Evolutionary conservation across 2,329 filamentous ascomycete genomes (phyloP).

Genomic region (Stagonosporopsis chrysanthemi): DNA sequence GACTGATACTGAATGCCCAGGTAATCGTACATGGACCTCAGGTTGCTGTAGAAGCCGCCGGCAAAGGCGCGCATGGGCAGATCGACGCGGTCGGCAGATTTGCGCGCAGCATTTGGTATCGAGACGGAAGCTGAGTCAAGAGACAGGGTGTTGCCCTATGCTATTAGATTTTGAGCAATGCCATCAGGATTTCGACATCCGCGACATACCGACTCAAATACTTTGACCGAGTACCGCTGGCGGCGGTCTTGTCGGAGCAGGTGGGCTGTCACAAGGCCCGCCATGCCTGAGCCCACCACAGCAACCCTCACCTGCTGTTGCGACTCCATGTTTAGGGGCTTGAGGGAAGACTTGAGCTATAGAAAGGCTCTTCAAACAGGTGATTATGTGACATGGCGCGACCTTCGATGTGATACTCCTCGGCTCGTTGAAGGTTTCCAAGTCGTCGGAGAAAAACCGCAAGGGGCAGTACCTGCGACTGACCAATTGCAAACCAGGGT

Average conservation of each 20-base stretch:
- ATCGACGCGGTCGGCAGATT: constrained; percentile 51
- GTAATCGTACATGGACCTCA: constrained; percentile 64
- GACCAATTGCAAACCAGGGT: neutral
- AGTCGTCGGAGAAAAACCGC: constrained; percentile 9
- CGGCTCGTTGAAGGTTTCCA: constrained; percentile 8
- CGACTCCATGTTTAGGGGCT: constrained; percentile 14
- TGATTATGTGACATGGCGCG: constrained; percentile 4
- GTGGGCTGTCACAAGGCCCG: constrained; percentile 57
- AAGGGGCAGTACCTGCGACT: constrained; percentile 16
- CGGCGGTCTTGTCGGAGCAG: constrained; percentile 53
- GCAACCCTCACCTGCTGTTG: constrained; percentile 44
- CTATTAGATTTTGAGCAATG: neutral
- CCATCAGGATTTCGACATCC: neutral
- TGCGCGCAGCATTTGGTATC: constrained; percentile 37
- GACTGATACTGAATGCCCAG: constrained; percentile 60
- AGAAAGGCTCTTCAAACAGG: neutral
- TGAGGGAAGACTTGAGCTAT: neutral
- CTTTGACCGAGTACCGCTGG: constrained; percentile 52
- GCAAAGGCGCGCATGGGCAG: constrained; percentile 62
- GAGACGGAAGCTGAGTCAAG: constrained; percentile 56
- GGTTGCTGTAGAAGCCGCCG: constrained; percentile 62
- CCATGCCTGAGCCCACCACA: constrained; percentile 59
- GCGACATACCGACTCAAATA: constrained; percentile 56
- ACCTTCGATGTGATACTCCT: constrained; percentile 1
- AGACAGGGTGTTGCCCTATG: constrained; percentile 54